Percentiles rank a stretch among this genome's conserved stretches.
Conservation (phyloP, 305 asterid genomes). For the Fraxinus paxiana region DNA sequence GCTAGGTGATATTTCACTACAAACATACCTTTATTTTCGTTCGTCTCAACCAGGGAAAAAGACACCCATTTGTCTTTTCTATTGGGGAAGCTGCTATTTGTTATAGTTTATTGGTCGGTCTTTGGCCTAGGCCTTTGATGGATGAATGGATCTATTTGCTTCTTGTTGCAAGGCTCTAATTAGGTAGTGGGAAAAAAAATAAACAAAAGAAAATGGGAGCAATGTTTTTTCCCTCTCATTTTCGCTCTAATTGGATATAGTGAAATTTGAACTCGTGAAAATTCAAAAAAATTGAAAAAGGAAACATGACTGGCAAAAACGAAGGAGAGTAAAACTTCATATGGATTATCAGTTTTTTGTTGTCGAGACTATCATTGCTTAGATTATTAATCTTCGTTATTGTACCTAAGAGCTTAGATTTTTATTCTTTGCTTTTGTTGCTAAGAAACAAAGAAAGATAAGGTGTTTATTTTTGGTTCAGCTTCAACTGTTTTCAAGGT, state of each 20-base stretch:
- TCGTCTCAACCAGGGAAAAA: not conserved
- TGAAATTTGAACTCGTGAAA: not conserved
- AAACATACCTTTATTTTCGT: not conserved
- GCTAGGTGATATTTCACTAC: not conserved
- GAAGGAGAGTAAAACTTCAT: not conserved
- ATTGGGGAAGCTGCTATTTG: not conserved
- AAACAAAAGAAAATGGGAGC: constrained; percentile 1
- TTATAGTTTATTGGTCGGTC: not conserved
- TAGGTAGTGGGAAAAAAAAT: not conserved
- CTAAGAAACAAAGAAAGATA: not conserved
- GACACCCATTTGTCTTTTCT: not conserved
- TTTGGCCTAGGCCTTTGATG: not conserved
- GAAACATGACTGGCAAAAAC: not conserved
- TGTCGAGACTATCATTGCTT: not conserved
- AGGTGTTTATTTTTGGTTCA: not conserved
- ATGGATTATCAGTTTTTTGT: not conserved
- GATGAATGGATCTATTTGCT: not conserved
- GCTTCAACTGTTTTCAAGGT: not conserved
- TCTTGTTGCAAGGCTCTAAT: not conserved
- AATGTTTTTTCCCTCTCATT: constrained; percentile 4
- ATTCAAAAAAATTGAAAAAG: not conserved
- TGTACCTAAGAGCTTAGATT: not conserved
- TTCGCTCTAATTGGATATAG: not conserved
- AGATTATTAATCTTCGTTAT: not conserved
- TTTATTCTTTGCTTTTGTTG: not conserved